Base-by-base conservation (phyloP, 306 rosid species). In the Hylodesmum podocarpum region DNA sequence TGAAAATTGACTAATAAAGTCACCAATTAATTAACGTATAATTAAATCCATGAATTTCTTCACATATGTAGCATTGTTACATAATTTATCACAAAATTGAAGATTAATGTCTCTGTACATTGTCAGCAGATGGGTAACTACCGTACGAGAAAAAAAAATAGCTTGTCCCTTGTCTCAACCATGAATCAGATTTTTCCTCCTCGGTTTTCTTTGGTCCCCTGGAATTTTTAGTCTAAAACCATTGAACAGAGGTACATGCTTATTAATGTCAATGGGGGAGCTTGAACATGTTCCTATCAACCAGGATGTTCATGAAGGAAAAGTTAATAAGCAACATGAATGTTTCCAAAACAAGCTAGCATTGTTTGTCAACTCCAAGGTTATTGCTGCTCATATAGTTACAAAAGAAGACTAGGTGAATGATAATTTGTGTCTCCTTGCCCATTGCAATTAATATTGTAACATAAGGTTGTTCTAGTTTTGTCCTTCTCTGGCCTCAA, bases 311-410 rank as follows among this genome's bases (percentile, higher is more conserved):
- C 51, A 49, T 77, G 53, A 54, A 66, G 21, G 16, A 29, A 14
- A 12, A 58, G 24, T 36, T 76, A 47, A 29, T 57, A 53, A 62
- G 77, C 46, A 39, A 70, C 22, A 44, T 64, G 44, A 62, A 51
- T 76, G 85, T 70, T 29, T 3, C 72, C 69, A 62, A 68, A 81
- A 70, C 68, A 81, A 70, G 80, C 24, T 73, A 80, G 55, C 62
- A 40, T 46, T 8, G 19, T 14, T 73, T 72, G 29, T 24, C 25
- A 73, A 73, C 27, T 73, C 58, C 53, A 13, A 54, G 40, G 70
- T 5, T 53, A 40, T 72, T 66, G 50, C 18, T 16, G 37, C 29
- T n/a, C 36, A 3, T 19, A 8, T 39, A 24, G 40, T 72, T 40
- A 40, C 4, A 24, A 6, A 59, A 18, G 70, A 41, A 27, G 19